A percentile compares a stretch with the other conserved stretches of the same genome.
Conservation (phyloP, 768 basidiomycete species). For the Suillus subluteus region DNA sequence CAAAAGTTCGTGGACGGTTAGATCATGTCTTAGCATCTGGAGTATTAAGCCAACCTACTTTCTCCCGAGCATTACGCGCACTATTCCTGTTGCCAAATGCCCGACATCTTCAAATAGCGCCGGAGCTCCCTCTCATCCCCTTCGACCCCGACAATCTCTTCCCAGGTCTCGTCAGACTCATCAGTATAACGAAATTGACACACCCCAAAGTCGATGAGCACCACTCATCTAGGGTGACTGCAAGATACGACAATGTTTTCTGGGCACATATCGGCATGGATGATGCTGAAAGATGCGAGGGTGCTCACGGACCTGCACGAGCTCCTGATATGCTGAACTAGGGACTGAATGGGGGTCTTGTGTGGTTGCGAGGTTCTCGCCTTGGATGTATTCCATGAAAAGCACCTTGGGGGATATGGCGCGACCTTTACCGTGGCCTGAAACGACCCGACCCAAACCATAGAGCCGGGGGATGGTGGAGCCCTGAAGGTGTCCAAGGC, state of each 20-base stretch:
- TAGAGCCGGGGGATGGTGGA: conserved; percentile 3
- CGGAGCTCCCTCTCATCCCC: background rate
- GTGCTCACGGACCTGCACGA: background rate
- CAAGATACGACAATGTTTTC: background rate
- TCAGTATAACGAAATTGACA: background rate
- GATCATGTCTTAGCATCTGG: background rate
- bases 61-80: background rate
- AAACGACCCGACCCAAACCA: conserved; percentile 1
- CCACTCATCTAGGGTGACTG: background rate
- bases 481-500: background rate
- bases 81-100: background rate
- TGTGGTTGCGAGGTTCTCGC: background rate
- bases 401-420: conserved; percentile 7
- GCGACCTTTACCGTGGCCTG: background rate
- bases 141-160: background rate
- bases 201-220: background rate
- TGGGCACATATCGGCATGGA: background rate
- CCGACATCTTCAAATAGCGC: background rate
- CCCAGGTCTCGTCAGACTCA: background rate
- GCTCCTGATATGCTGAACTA: background rate
- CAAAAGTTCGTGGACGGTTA: background rate
- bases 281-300: background rate
- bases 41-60: background rate
- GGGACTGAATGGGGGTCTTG: background rate
- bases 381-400: conserved; percentile 8